phyloP scores from a whole-genome alignment of 805 yeast species.

The Metschnikowia kofuensis region DNA sequence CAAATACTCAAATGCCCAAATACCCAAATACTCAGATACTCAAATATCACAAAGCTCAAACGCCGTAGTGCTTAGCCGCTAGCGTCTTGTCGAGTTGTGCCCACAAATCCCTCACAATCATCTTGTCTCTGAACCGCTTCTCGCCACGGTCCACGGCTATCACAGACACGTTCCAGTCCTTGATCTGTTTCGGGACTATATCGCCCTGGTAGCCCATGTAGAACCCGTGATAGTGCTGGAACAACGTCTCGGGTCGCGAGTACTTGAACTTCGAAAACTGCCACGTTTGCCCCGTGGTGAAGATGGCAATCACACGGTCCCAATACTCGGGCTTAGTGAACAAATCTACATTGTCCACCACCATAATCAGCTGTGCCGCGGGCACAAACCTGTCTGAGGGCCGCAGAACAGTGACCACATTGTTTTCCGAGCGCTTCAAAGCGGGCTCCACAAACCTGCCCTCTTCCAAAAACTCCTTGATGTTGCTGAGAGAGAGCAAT shows the following conservation, averaged over 20 bases:
- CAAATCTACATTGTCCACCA: slow-evolving; percentile 84
- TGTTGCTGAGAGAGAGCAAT: slow-evolving; percentile 36
- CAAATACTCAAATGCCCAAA: too few species aligned
- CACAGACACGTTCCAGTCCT: slow-evolving; percentile 85
- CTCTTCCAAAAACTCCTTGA: slow-evolving; percentile 54
- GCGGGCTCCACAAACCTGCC: slow-evolving; percentile 63
- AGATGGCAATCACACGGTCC: slow-evolving; percentile 94
- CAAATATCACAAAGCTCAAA: not conserved
- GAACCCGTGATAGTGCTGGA: slow-evolving; percentile 82
- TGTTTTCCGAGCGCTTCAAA: slow-evolving; percentile 30
- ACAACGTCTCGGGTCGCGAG: slow-evolving; percentile 73
- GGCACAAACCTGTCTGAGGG: slow-evolving; percentile 48
- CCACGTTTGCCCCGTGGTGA: slow-evolving; percentile 98
- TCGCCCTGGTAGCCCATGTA: slow-evolving; percentile 77
- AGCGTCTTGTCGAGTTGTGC: slow-evolving; percentile 72
- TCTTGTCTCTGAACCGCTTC: slow-evolving; percentile 83
- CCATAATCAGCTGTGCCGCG: slow-evolving; percentile 63
- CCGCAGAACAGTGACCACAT: slow-evolving; percentile 52
- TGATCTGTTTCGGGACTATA: slow-evolving; percentile 66
- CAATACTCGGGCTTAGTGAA: slow-evolving; percentile 91
- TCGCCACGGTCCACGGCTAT: slow-evolving; percentile 72
- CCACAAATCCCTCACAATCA: slow-evolving; percentile 85
- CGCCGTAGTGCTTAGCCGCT: slow-evolving; percentile 58
- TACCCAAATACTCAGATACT: not conserved
- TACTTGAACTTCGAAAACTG: slow-evolving; percentile 88